phyloP scores from a whole-genome alignment of 1,284 basidiomycete genomes.

The Tilletia caries region DNA sequence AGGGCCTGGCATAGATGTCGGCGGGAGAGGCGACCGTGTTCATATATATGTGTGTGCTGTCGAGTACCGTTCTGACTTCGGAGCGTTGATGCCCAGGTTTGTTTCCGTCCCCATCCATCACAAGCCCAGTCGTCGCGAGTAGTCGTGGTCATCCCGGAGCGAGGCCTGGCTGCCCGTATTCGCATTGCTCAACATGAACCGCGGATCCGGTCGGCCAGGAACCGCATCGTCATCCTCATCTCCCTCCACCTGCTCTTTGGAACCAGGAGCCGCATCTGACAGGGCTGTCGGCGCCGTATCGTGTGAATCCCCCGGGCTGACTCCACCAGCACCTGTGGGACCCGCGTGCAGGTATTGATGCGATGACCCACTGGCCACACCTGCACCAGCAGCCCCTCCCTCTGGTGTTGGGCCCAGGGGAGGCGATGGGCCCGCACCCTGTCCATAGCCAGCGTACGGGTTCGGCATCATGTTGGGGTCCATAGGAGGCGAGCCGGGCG shows the following conservation, averaged over 20 bases:
- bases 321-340: not conserved
- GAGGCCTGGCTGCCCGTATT: not conserved
- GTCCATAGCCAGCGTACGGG: not conserved
- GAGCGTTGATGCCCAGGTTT: too few relatives aligned
- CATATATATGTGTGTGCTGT: too few relatives aligned
- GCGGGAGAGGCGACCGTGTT: too few relatives aligned
- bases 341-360: not conserved
- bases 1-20: too few relatives aligned
- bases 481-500: not conserved
- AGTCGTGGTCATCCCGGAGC: conserved; percentile 8
- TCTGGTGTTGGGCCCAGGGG: not conserved
- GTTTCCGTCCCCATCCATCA: too few relatives aligned
- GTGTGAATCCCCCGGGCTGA: not conserved
- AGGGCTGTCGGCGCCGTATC: conserved; percentile 1
- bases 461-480: not conserved
- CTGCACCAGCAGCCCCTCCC: not conserved
- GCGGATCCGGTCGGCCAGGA: conserved; percentile 2
- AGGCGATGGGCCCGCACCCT: not conserved
- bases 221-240: not conserved
- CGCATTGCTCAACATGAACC: conserved; percentile 7
- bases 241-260: not conserved
- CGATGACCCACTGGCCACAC: too few relatives aligned
- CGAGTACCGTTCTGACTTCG: too few relatives aligned
- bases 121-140: not conserved
- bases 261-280: not conserved